A percentile compares a stretch with the other conserved stretches of the same genome.
Evolutionary conservation across 495 filamentous ascomycete genomes (phyloP).

Genomic region (Alectoria sarmentosa): DNA sequence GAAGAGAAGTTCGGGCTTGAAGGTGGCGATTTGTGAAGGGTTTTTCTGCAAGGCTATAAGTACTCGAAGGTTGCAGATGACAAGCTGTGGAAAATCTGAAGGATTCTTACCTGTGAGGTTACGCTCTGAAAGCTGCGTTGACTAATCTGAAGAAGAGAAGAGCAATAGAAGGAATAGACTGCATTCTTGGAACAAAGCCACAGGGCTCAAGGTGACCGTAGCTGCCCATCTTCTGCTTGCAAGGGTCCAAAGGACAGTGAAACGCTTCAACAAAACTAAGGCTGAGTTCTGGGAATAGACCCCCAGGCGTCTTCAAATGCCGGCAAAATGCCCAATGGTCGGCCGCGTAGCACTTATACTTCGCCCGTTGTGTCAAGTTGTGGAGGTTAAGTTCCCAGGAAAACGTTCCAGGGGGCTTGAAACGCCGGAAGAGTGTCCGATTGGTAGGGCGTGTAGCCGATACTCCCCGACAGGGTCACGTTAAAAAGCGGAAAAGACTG

Average conservation of each 20-base stretch:
- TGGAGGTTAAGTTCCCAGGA: neutral
- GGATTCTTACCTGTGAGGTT: neutral
- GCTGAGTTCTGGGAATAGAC: too few species aligned
- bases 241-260: neutral
- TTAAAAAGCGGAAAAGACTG: neutral
- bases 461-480: neutral
- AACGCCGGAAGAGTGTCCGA: neutral
- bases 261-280: neutral
- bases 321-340: too few species aligned
- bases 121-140: neutral
- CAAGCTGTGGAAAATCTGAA: neutral
- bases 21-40: neutral
- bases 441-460: neutral
- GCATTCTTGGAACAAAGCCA: neutral
- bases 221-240: neutral
- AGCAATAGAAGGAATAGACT: neutral
- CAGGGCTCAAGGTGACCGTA: neutral
- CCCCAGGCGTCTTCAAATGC: too few species aligned
- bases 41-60: neutral
- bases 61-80: neutral
- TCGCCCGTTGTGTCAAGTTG: neutral
- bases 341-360: too few species aligned
- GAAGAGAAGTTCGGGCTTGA: too few species aligned
- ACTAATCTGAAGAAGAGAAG: neutral
- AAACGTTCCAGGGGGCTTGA: neutral